Evolutionary conservation across 768 basidiomycete genomes (phyloP).

Genomic region (Tulasnella sp.): DNA sequence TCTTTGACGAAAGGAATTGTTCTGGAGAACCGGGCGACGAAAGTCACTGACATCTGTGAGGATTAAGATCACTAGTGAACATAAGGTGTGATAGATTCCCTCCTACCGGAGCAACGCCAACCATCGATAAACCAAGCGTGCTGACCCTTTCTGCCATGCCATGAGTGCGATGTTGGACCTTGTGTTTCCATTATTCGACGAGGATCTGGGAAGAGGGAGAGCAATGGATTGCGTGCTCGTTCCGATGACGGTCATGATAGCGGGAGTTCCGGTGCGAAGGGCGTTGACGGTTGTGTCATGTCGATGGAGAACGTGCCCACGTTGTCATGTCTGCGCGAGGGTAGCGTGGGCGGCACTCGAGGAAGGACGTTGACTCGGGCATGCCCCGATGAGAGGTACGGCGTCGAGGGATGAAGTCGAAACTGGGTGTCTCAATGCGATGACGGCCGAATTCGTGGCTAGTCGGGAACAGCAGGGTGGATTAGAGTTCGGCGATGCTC

Average conservation of each 20-base stretch:
- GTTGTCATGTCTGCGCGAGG: slow-evolving; percentile 43
- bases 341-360: slow-evolving; percentile 39
- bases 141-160: slow-evolving; percentile 32
- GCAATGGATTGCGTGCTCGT: neutral
- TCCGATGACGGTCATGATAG: neutral
- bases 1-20: slow-evolving; percentile 35
- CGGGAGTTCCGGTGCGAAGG: neutral
- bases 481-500: slow-evolving; percentile 34
- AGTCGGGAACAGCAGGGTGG: neutral
- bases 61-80: neutral
- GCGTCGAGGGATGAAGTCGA: slow-evolving; percentile 23
- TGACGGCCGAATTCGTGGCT: neutral
- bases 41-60: too few relatives aligned
- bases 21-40: slow-evolving; percentile 48
- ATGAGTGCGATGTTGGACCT: slow-evolving; percentile 19
- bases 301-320: slow-evolving; percentile 40
- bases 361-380: slow-evolving; percentile 43
- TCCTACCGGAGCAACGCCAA: slow-evolving; percentile 47
- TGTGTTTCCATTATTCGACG: neutral
- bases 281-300: slow-evolving; percentile 37
- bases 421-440: slow-evolving; percentile 22
- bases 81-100: neutral
- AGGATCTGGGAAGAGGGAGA: neutral
- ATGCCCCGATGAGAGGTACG: slow-evolving; percentile 50
- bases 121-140: slow-evolving; percentile 46